Conservation (phyloP, 2,329 filamentous ascomycete genomes). For the Aspergillus fumigatus region DNA sequence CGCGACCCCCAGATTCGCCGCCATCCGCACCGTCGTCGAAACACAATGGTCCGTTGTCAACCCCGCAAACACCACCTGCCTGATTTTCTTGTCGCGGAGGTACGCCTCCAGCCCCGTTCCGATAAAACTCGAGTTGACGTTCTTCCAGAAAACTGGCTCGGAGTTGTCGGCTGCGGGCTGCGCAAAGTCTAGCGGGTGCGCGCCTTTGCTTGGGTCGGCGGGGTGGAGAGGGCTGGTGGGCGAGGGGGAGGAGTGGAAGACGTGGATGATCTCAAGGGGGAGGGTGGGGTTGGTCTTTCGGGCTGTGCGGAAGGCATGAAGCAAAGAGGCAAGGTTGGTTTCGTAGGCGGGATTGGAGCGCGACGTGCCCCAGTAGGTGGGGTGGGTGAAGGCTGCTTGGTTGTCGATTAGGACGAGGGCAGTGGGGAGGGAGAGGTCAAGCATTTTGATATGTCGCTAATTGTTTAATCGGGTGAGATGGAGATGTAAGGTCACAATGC, state of each 20-base stretch:
- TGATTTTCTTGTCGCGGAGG: slow-evolving; percentile 29
- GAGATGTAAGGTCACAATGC: background rate
- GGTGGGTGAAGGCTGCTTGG: slow-evolving; percentile 41
- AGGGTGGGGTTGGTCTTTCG: slow-evolving; percentile 4
- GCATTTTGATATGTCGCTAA: slow-evolving; percentile 6
- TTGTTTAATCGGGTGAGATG: background rate
- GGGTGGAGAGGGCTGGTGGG: slow-evolving; percentile 36
- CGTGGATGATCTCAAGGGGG: slow-evolving; percentile 40
- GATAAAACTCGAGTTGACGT: slow-evolving; percentile 46
- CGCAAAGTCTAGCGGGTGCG: slow-evolving; percentile 29
- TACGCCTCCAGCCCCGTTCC: slow-evolving; percentile 40
- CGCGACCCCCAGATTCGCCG: slow-evolving; percentile 43
- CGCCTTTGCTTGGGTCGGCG: slow-evolving; percentile 20
- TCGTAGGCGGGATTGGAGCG: slow-evolving; percentile 46
- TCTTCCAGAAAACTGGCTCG: slow-evolving; percentile 42
- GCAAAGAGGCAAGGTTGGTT: slow-evolving; percentile 37
- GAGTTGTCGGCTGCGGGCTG: slow-evolving; percentile 23
- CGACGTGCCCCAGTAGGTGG: slow-evolving; percentile 36
- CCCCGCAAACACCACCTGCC: slow-evolving; percentile 40
- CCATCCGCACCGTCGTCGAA: slow-evolving; percentile 47
- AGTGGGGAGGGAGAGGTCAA: slow-evolving; percentile 25
- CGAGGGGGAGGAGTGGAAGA: slow-evolving; percentile 42
- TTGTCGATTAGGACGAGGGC: slow-evolving; percentile 48
- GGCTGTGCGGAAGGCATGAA: slow-evolving; percentile 33
- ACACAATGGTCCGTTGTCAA: slow-evolving; percentile 50